Percentiles rank a stretch among this genome's conserved stretches.
phyloP scores from a whole-genome alignment of 495 filamentous ascomycete species.

The Xylaria nigripes region DNA sequence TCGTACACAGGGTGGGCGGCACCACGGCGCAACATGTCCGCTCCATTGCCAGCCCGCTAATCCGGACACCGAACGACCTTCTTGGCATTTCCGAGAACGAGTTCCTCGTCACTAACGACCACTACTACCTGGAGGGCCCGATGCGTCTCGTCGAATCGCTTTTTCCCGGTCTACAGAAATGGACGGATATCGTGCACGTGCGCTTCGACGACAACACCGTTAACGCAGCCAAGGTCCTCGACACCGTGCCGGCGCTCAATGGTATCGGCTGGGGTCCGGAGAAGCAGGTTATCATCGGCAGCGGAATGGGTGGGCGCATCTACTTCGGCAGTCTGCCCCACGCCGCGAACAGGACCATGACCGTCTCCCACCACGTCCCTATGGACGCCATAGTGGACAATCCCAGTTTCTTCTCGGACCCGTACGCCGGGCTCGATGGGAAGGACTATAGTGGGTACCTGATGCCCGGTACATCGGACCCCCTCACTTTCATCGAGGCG shows the following conservation, averaged over 20 bases:
- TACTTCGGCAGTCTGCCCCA: constrained; percentile 13
- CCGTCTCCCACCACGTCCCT: constrained; percentile 33
- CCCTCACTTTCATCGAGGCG: constrained; percentile 26
- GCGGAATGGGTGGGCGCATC: constrained; percentile 24
- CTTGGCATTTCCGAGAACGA: constrained; percentile 39
- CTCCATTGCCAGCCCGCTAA: constrained; percentile 39
- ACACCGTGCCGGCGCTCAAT: constrained; percentile 44
- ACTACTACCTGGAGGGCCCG: constrained; percentile 42
- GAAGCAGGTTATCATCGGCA: constrained; percentile 46
- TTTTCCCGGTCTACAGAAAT: constrained; percentile 24
- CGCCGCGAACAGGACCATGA: constrained; percentile 27
- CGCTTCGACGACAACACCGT: constrained; percentile 25
- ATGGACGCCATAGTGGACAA: constrained; percentile 48
- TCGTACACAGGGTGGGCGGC: constrained; percentile 42
- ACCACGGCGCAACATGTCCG: constrained; percentile 29
- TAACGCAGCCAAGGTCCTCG: constrained; percentile 36
- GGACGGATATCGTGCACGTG: constrained; percentile 29
- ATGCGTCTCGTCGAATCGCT: constrained; percentile 38
- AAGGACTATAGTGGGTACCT: constrained; percentile 54
- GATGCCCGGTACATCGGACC: constrained; percentile 40
- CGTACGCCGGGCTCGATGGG: constrained; percentile 45
- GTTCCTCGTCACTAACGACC: constrained; percentile 56
- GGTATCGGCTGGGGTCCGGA: constrained; percentile 47
- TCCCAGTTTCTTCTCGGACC: constrained; percentile 45
- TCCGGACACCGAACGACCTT: constrained; percentile 56